These are phyloP conservation scores for Komagataella mondaviorum DNA, from an alignment of 805 yeast species.

Conservation along the genomic window DNA sequence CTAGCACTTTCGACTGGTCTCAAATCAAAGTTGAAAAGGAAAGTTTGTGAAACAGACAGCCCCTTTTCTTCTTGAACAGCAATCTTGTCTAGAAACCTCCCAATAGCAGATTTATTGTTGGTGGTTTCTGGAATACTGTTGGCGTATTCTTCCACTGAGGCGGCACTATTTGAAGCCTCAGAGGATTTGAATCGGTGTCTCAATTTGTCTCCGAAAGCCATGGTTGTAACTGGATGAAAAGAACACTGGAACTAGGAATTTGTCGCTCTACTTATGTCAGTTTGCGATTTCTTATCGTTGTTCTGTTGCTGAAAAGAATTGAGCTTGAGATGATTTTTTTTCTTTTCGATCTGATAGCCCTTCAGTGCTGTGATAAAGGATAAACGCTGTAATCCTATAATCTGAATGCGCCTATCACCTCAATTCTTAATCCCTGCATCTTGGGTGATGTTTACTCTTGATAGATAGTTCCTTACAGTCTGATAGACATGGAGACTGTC, in stretches of 20 bases:
- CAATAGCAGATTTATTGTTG: neutral
- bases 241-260: neutral
- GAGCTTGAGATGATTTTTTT: neutral
- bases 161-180: neutral
- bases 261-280: neutral
- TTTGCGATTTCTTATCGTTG: neutral
- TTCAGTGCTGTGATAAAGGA: neutral
- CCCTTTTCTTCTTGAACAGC: constrained; percentile 6
- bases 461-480: neutral
- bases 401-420: neutral
- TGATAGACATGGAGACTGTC: neutral
- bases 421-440: neutral
- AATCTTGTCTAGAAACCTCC: neutral
- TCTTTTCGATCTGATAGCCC: neutral
- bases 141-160: neutral
- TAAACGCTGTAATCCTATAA: neutral
- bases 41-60: constrained; percentile 43
- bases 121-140: neutral
- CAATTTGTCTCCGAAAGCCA: neutral
- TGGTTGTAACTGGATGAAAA: neutral
- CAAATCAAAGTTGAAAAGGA: constrained; percentile 62
- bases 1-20: constrained; percentile 65
- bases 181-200: neutral
- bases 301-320: neutral
- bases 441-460: neutral